A percentile compares a stretch with the other conserved stretches of the same genome.
Conservation (phyloP, 2,329 filamentous ascomycete genomes). For the Aspergillus pseudoviridinutans region DNA sequence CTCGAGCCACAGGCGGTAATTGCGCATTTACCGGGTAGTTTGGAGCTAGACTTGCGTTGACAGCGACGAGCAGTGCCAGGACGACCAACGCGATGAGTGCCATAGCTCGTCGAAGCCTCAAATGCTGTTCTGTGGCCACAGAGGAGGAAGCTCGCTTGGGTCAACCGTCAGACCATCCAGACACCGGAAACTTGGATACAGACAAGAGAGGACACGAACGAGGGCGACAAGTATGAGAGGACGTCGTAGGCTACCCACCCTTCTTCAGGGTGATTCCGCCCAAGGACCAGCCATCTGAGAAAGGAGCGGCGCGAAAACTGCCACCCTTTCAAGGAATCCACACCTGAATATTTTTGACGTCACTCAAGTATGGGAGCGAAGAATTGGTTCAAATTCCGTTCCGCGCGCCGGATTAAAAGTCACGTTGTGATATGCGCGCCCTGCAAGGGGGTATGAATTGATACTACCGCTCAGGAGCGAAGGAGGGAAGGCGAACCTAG, state of each 20-base stretch:
- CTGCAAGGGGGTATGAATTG: slow-evolving; percentile 30
- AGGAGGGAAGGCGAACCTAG: slow-evolving; percentile 18
- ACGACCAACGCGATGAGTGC: slow-evolving; percentile 23
- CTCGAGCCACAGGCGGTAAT: slow-evolving; percentile 71
- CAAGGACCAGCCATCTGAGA: slow-evolving; percentile 26
- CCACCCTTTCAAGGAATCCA: slow-evolving; percentile 34
- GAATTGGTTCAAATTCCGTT: slow-evolving; percentile 23
- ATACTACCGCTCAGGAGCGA: slow-evolving; percentile 9
- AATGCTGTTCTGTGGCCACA: slow-evolving; percentile 7
- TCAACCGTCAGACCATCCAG: slow-evolving; percentile 2
- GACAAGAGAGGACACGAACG: slow-evolving; percentile 7
- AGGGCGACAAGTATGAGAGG: slow-evolving; percentile 12
- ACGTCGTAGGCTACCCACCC: slow-evolving; percentile 11
- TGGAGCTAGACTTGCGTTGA: slow-evolving; percentile 35
- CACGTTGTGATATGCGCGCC: slow-evolving; percentile 29
- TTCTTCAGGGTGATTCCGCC: slow-evolving; percentile 22
- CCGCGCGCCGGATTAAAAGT: slow-evolving; percentile 17
- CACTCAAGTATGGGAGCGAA: slow-evolving; percentile 33
- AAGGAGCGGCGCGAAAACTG: slow-evolving; percentile 30
- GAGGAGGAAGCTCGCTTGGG: slow-evolving; percentile 13
- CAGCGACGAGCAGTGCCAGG: slow-evolving; percentile 24
- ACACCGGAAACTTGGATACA: neutral
- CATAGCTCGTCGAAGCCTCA: slow-evolving; percentile 20
- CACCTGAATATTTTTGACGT: slow-evolving; percentile 38
- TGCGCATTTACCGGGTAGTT: slow-evolving; percentile 80